These are phyloP conservation scores for Dianthus caryophyllus DNA, from an alignment of 148 eudicot species.

Conservation along the genomic window DNA sequence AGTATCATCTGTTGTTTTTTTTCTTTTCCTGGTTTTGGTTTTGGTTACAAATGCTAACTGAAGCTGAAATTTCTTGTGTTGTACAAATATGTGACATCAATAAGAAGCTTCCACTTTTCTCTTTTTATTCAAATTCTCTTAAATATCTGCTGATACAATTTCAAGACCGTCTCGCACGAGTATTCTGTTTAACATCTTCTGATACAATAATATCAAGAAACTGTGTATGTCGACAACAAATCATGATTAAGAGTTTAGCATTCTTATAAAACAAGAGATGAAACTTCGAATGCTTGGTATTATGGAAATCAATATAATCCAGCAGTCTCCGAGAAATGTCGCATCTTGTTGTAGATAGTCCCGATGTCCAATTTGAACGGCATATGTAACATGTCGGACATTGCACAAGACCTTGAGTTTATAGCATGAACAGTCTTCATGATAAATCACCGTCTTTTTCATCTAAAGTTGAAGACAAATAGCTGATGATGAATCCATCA, in stretches of 20 bases:
- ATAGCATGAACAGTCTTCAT: neutral
- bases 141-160: neutral
- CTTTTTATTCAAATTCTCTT: neutral
- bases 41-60: neutral
- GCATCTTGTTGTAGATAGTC: neutral
- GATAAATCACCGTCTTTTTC: slow-evolving; percentile 41
- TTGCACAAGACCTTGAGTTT: neutral
- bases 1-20: neutral
- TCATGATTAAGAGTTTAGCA: neutral
- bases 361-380: neutral
- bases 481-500: slow-evolving; percentile 81
- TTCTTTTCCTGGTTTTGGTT: neutral
- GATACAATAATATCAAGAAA: too few relatives aligned
- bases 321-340: neutral
- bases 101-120: too few relatives aligned
- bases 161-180: too few relatives aligned
- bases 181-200: neutral
- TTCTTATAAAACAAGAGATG: neutral
- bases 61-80: neutral
- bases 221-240: too few relatives aligned
- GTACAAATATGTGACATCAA: neutral
- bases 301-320: neutral
- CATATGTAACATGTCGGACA: neutral
- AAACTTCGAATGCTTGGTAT: neutral
- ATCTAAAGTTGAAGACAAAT: slow-evolving; percentile 67